A percentile compares a stretch with the other conserved stretches of the same genome.
Evolutionary conservation across 768 basidiomycete species (phyloP).

Genomic region (Russula emetica): DNA sequence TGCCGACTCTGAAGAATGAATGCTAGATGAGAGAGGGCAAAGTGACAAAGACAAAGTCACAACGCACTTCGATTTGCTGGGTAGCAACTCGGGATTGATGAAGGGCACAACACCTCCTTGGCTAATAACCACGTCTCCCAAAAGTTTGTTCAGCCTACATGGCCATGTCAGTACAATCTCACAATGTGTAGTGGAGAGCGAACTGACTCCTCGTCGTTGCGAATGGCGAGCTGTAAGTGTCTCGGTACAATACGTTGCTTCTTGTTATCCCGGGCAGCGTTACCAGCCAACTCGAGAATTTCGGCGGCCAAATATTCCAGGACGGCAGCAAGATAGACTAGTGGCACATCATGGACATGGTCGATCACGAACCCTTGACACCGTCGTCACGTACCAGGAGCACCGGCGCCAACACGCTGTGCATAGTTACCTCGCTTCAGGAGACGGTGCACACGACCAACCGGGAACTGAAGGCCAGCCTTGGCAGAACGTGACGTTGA

Average conservation of each 20-base stretch:
- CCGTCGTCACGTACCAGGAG: constrained; percentile 55
- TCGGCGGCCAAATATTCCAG: constrained; percentile 91
- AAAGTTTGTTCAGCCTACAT: constrained; percentile 65
- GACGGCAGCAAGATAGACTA: constrained; percentile 87
- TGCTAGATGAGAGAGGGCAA: background rate
- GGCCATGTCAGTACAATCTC: constrained; percentile 40
- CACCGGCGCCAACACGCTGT: constrained; percentile 81
- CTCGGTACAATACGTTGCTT: constrained; percentile 94
- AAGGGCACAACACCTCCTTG: constrained; percentile 71
- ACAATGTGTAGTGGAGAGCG: background rate
- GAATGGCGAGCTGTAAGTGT: constrained; percentile 89
- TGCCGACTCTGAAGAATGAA: constrained; percentile 36
- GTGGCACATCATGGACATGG: background rate
- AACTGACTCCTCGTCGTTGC: constrained; percentile 56
- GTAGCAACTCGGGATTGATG: constrained; percentile 58
- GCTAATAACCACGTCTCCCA: constrained; percentile 83
- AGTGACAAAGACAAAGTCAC: background rate
- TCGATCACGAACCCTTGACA: background rate
- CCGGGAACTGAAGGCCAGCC: constrained; percentile 80
- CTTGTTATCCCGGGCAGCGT: constrained; percentile 86
- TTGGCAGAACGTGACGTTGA: constrained; percentile 66
- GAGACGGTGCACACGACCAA: constrained; percentile 88
- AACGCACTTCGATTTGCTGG: constrained; percentile 42
- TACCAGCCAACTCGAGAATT: constrained; percentile 89
- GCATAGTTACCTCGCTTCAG: constrained; percentile 83